Conservation (phyloP, 2,329 filamentous ascomycete species). For the Exutisphaerella laricina region DNA sequence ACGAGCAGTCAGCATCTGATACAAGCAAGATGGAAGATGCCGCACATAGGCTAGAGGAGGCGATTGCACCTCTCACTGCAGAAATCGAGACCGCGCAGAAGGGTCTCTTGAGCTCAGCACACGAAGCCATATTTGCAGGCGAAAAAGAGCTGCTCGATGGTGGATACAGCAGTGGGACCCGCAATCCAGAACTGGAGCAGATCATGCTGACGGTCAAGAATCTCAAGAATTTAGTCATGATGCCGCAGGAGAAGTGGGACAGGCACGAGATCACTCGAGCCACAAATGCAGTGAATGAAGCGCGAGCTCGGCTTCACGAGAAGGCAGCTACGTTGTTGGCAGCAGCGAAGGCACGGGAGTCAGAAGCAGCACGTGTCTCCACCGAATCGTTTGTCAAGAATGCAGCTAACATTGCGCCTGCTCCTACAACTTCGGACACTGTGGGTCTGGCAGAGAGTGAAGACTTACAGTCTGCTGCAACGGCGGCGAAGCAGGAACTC, state of each 20-base stretch:
- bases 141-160: constrained; percentile 31
- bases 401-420: no score
- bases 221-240: constrained; percentile 31
- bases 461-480: no score
- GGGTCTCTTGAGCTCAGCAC: constrained; percentile 29
- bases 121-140: constrained; percentile 34
- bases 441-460: no score
- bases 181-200: constrained; percentile 18
- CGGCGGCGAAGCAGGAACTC: no score
- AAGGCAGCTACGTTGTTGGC: constrained; percentile 13
- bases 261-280: constrained; percentile 27
- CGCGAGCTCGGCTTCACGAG: constrained; percentile 22
- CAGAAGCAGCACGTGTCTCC: neutral
- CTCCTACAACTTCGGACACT: no score
- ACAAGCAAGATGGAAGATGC: constrained; percentile 18
- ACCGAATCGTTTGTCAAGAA: neutral
- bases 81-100: constrained; percentile 26
- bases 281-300: constrained; percentile 27
- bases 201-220: constrained; percentile 24
- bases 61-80: constrained; percentile 22
- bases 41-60: constrained; percentile 19
- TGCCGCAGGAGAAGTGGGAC: constrained; percentile 30
- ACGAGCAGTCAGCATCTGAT: constrained; percentile 15
- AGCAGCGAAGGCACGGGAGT: neutral
- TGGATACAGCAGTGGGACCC: constrained; percentile 10